Percentiles rank a stretch among this genome's conserved stretches.
Evolutionary conservation across 192 early-diverging fungal genomes (phyloP).

Genomic region (Linnemannia elongata): DNA sequence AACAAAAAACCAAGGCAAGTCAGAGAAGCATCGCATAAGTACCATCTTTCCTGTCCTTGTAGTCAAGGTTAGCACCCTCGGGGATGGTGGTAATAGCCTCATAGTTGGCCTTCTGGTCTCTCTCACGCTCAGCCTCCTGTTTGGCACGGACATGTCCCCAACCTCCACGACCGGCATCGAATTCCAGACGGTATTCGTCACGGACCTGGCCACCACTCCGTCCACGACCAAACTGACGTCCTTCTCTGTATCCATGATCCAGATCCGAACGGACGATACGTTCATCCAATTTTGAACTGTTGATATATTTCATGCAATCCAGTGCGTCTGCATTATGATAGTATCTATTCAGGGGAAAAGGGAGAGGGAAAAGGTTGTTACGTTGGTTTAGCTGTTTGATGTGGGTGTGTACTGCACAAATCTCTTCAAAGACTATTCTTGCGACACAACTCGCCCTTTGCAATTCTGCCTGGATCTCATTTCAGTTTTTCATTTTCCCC

Average conservation of each 20-base stretch:
- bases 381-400: too few species aligned
- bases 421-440: not conserved
- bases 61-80: slow-evolving; percentile 61
- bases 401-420: too few species aligned
- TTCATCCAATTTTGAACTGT: slow-evolving; percentile 96
- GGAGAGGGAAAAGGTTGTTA: not conserved
- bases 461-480: too few species aligned
- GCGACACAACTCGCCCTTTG: too few species aligned
- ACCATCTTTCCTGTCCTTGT: slow-evolving; percentile 55
- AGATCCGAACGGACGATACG: slow-evolving; percentile 95
- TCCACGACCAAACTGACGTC: slow-evolving; percentile 96
- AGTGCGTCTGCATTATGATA: slow-evolving; percentile 93
- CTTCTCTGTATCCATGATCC: slow-evolving; percentile 94
- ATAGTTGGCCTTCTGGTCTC: slow-evolving; percentile 72
- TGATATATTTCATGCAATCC: slow-evolving; percentile 93
- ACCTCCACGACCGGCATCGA: slow-evolving; percentile 95
- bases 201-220: slow-evolving; percentile 94
- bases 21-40: not conserved
- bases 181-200: slow-evolving; percentile 96
- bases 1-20: not conserved
- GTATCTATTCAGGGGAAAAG: slow-evolving; percentile 66
- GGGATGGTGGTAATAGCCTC: slow-evolving; percentile 74
- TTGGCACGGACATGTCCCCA: slow-evolving; percentile 88
- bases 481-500: not conserved
- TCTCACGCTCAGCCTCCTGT: slow-evolving; percentile 80